phyloP scores from a whole-genome alignment of 2,329 filamentous ascomycete genomes.

The Xylaria digitata region DNA sequence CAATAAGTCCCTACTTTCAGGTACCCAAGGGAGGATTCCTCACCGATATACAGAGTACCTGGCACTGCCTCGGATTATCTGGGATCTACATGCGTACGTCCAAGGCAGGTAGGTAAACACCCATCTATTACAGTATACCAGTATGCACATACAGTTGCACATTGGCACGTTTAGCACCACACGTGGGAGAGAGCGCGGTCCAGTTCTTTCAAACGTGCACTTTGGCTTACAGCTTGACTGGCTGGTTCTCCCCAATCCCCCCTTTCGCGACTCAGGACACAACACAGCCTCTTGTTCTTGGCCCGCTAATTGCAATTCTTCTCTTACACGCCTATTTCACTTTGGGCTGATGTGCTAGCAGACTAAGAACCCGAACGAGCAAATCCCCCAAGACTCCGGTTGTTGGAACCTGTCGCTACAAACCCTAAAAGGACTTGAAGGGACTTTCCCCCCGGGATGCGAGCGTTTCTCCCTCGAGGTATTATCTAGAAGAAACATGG shows the following conservation, averaged over 20 bases:
- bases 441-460: constrained; percentile 20
- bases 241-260: constrained; percentile 1
- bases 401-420: constrained; percentile 16
- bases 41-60: neutral
- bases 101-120: no score
- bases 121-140: neutral
- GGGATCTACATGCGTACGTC: neutral
- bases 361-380: constrained; percentile 20
- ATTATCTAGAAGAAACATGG: constrained; percentile 22
- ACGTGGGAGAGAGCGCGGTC: constrained; percentile 7
- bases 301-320: constrained; percentile 29
- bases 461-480: constrained; percentile 8
- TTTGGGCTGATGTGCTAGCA: constrained; percentile 30
- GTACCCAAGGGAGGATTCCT: no score
- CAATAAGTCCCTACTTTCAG: neutral
- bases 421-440: constrained; percentile 20
- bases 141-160: neutral
- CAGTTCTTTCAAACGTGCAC: constrained; percentile 21
- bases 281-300: constrained; percentile 26
- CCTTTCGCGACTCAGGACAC: constrained; percentile 19
- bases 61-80: constrained; percentile 15
- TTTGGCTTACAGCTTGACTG: constrained; percentile 20
- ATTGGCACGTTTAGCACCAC: neutral
- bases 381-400: constrained; percentile 24
- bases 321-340: constrained; percentile 11